Conservation (phyloP, 2,329 filamentous ascomycete species). For the Trematosphaeria pertusa region DNA sequence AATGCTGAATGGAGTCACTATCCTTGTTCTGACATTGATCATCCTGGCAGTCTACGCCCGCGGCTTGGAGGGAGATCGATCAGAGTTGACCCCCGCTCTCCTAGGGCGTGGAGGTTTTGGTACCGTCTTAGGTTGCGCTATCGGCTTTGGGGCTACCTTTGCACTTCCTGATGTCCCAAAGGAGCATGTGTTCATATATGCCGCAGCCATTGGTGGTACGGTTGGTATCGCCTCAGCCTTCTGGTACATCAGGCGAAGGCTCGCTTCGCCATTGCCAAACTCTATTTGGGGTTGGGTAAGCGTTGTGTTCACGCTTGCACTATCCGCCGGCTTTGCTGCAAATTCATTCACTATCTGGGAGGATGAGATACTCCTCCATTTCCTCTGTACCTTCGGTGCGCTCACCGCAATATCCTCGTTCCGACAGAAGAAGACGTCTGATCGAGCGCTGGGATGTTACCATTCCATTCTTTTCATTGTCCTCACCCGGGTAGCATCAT, state of each 20-base stretch:
- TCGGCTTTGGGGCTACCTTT: constrained; percentile 55
- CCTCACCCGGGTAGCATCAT: constrained; percentile 79
- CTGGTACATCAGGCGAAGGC: constrained; percentile 48
- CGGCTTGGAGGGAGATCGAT: constrained; percentile 60
- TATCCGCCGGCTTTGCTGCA: constrained; percentile 92
- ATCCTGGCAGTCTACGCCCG: constrained; percentile 76
- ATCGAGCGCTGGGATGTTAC: constrained; percentile 79
- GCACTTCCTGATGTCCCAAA: constrained; percentile 48
- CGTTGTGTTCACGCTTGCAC: constrained; percentile 78
- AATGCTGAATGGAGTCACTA: constrained; percentile 80
- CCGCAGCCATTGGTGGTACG: constrained; percentile 48
- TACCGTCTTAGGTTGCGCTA: constrained; percentile 51
- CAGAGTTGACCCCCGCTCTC: constrained; percentile 60
- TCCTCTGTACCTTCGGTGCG: constrained; percentile 85
- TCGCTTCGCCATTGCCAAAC: constrained; percentile 68
- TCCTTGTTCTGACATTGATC: constrained; percentile 72
- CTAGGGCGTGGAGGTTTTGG: constrained; percentile 60
- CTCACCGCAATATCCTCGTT: constrained; percentile 77
- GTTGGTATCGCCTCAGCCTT: constrained; percentile 51
- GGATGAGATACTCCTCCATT: constrained; percentile 91
- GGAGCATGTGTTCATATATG: constrained; percentile 51
- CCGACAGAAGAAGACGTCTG: constrained; percentile 69
- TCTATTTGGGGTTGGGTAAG: constrained; percentile 90
- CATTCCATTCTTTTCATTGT: constrained; percentile 85
- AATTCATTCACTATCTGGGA: constrained; percentile 99